phyloP scores from a whole-genome alignment of 768 basidiomycete genomes.

The Boletus sp. region DNA sequence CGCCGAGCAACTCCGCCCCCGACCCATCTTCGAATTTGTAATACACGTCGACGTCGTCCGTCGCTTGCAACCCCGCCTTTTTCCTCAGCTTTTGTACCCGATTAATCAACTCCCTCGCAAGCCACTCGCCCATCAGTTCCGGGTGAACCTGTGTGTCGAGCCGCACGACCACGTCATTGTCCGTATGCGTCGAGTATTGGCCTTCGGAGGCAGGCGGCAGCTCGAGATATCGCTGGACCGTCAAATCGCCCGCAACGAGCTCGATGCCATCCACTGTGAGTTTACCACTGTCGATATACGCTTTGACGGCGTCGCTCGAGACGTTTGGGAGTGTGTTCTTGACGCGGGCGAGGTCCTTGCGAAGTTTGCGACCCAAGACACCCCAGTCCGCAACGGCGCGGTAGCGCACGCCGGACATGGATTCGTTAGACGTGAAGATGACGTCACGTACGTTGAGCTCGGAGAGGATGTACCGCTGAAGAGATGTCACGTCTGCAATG shows the following conservation, averaged over 20 bases:
- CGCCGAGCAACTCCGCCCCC: conserved; percentile 61
- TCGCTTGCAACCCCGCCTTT: conserved; percentile 92
- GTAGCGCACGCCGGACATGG: conserved; percentile 83
- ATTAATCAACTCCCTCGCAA: conserved; percentile 87
- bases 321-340: conserved; percentile 83
- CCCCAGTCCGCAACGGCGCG: conserved; percentile 92
- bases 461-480: conserved; percentile 87
- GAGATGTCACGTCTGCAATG: conserved; percentile 78
- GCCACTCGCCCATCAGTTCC: conserved; percentile 84
- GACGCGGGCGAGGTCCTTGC: conserved; percentile 88
- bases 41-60: conserved; percentile 89
- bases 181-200: conserved; percentile 80
- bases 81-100: conserved; percentile 95
- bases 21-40: conserved; percentile 73
- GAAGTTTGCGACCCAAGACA: conserved; percentile 89
- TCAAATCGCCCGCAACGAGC: conserved; percentile 86
- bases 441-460: conserved; percentile 95
- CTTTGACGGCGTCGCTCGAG: conserved; percentile 79
- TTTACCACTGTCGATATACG: conserved; percentile 69
- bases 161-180: conserved; percentile 92
- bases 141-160: conserved; percentile 87
- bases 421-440: conserved; percentile 86
- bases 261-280: conserved; percentile 87
- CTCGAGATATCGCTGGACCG: conserved; percentile 90
- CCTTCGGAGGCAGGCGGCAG: conserved; percentile 57